Evolutionary conservation across 1,284 basidiomycete species (phyloP).

Genomic region (Moesziomyces aphidis): DNA sequence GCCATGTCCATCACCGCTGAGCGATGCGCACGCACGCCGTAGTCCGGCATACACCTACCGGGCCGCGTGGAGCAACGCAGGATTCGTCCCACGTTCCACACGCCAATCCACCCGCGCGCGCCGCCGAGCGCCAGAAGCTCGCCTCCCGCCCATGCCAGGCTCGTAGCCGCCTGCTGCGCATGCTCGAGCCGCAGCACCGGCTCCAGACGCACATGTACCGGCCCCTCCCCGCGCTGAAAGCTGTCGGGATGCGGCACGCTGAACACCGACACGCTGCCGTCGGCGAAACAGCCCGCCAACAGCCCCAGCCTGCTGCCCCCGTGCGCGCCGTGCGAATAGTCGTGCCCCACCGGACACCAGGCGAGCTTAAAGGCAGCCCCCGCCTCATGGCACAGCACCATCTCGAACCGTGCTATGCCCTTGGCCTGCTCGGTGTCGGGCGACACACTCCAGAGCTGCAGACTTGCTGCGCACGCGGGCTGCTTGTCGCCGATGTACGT

Average conservation of each 20-base stretch:
- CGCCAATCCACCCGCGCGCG: constrained; percentile 35
- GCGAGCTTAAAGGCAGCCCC: constrained; percentile 34
- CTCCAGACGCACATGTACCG: constrained; percentile 21
- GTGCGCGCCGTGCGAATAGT: constrained; percentile 3
- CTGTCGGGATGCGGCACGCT: constrained; percentile 32
- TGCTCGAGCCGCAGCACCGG: constrained; percentile 29
- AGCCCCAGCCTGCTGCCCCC: constrained; percentile 18
- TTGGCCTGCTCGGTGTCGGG: constrained; percentile 19
- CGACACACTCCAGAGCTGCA: constrained; percentile 53
- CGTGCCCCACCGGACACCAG: constrained; percentile 43
- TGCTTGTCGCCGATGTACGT: constrained; percentile 32
- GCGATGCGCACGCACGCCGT: constrained; percentile 23
- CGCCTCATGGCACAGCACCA: constrained; percentile 36
- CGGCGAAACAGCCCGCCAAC: constrained; percentile 46
- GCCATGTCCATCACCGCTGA: constrained; percentile 27
- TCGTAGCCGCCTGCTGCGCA: constrained; percentile 13
- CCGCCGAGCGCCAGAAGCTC: constrained; percentile 43
- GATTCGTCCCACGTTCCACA: constrained; percentile 29
- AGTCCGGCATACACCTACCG: constrained; percentile 7
- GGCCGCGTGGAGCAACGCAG: constrained; percentile 3
- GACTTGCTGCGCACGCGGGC: constrained; percentile 10
- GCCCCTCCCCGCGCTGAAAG: neutral
- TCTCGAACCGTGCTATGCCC: constrained; percentile 34
- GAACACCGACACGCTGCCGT: constrained; percentile 42
- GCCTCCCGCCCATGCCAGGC: constrained; percentile 45